Base-by-base conservation (phyloP, 345 rosid genomes). In the Lepidium sativum region DNA sequence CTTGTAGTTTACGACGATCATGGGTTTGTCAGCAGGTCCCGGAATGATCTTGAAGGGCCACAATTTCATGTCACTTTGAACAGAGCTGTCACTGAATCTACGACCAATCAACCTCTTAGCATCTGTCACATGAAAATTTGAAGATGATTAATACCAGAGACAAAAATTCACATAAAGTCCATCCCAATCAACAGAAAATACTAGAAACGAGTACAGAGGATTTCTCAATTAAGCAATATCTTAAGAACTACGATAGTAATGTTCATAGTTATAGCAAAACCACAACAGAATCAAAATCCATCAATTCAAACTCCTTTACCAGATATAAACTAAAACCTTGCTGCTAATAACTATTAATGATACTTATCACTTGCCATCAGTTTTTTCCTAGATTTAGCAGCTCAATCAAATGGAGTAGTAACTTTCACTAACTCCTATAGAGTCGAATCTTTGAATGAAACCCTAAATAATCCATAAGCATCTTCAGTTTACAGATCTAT, bases 101-200 rank as follows among this genome's bases (percentile, higher is more conserved):
- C 94, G 81, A 8, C 94, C 94, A 57, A 86, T 86, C 81, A 86
- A 81, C 67, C 89, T 61, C 80, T 86, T 86, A 0, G 90, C 89
- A 80, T 86, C 90, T 84, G 78, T 27, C 10, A 53, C 16, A 65
- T 5, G 5, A 9, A 11, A 31, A 32, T n/a, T 13, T 4, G 7
- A 47, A 27, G 3, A 11, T 32, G 18, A 18, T 51, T 25, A 48
- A 16, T 1, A 5, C 18, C 17, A 37, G 13, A 17, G 5, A 43
- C 0, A 27, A 40, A 8, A 53, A 29, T 7, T 11, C 18, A 9
- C 18, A 12, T 18, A 21, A 12, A 27, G 5, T 27, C 0, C n/a
- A n/a, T 10, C 9, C 31, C 5, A 5, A 8, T 29, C 17, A 16
- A 13, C 29, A 34, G 4, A 17, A 16, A 9, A 33, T 33, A 31